A percentile compares a stretch with the other conserved stretches of the same genome.
Conservation (phyloP, 2,329 filamentous ascomycete species). For the Botryotinia convoluta region DNA sequence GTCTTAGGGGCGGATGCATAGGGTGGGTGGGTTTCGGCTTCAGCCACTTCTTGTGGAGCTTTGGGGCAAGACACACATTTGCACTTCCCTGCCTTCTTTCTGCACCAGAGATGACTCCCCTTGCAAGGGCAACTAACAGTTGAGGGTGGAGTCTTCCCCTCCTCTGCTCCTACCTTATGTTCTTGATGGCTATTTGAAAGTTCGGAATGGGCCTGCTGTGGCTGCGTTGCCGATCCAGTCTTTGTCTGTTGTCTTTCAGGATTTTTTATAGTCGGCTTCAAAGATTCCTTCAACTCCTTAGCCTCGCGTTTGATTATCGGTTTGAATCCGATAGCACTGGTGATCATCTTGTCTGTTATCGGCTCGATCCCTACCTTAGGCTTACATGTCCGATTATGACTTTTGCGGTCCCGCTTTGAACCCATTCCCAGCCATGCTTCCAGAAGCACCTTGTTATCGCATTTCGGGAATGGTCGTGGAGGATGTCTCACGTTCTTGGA, state of each 20-base stretch:
- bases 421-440: conserved; percentile 68
- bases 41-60: background rate
- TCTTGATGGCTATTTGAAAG: background rate
- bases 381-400: conserved; percentile 43
- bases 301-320: conserved; percentile 2
- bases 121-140: conserved; percentile 13
- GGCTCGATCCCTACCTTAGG: conserved; percentile 10
- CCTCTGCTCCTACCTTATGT: background rate
- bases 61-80: conserved; percentile 17
- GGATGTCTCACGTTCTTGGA: conserved; percentile 55
- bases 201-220: background rate
- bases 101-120: conserved; percentile 16
- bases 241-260: background rate
- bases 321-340: background rate
- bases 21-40: background rate
- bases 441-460: conserved; percentile 78
- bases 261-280: background rate
- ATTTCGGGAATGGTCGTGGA: conserved; percentile 73
- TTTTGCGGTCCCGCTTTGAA: conserved; percentile 47
- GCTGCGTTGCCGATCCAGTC: background rate
- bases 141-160: background rate
- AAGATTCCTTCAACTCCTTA: background rate
- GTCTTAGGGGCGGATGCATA: background rate
- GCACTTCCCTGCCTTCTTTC: conserved; percentile 9
- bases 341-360: background rate